Conservation (phyloP, 2,329 filamentous ascomycete genomes). For the Huntiella omanensis region DNA sequence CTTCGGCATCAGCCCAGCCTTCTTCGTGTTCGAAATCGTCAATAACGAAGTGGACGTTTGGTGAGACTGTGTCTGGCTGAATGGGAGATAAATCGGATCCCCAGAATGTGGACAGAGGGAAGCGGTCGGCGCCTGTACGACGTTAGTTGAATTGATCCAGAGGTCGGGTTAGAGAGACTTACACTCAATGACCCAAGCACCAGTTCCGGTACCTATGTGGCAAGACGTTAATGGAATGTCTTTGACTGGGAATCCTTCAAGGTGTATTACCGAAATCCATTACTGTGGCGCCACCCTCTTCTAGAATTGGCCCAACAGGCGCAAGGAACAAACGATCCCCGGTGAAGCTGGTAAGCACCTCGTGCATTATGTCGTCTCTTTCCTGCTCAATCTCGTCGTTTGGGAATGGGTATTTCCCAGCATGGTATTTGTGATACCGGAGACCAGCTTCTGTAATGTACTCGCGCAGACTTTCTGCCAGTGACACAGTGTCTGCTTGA, state of each 20-base stretch:
- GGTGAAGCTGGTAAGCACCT: constrained; percentile 18
- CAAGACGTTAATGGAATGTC: constrained; percentile 20
- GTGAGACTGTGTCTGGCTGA: constrained; percentile 30
- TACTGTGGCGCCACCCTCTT: constrained; percentile 21
- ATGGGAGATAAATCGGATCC: constrained; percentile 34
- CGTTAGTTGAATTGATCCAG: constrained; percentile 33
- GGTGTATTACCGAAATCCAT: constrained; percentile 25
- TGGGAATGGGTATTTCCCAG: constrained; percentile 24
- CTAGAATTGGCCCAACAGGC: constrained; percentile 22
- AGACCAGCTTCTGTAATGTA: constrained; percentile 24
- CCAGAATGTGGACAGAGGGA: constrained; percentile 24
- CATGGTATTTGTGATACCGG: constrained; percentile 25
- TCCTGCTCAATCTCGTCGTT: constrained; percentile 26
- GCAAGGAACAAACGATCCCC: constrained; percentile 25
- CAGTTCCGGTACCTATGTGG: constrained; percentile 29
- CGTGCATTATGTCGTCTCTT: constrained; percentile 24
- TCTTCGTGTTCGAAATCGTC: constrained; percentile 32
- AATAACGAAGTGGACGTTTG: constrained; percentile 32
- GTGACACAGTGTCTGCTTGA: constrained; percentile 19
- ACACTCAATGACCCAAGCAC: constrained; percentile 32
- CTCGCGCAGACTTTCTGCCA: constrained; percentile 25
- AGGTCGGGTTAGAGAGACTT: constrained; percentile 15
- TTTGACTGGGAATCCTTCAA: constrained; percentile 14
- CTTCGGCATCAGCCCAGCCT: constrained; percentile 28
- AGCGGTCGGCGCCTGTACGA: constrained; percentile 27